Evolutionary conservation across 2,329 filamentous ascomycete genomes (phyloP), one percentile per base, ranked within the genome.

Genomic region (Nakataea oryzae): DNA sequence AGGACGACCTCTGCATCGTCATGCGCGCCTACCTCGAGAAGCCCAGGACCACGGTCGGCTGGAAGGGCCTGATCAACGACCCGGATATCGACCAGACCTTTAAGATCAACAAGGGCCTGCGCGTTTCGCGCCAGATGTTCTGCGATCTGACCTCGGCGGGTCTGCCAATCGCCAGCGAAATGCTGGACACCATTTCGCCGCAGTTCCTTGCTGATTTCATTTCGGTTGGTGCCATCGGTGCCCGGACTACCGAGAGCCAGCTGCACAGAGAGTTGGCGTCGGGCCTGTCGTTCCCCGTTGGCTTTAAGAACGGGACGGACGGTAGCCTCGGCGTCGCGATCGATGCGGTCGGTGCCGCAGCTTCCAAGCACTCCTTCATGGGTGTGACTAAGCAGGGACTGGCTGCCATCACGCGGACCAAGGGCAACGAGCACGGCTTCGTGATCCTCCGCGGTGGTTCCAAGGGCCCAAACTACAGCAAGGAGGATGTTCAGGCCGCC

Each of bases 11-110:
- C 50, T 82, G 96, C 69, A 95, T 99, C 68, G 89, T 99, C 65
- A 99, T 99, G 95, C 90, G 95, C 69, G 90, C 91, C 66, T 99
- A 99, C 84, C 86, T 99, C 64, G 95, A 99, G 83, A 99, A 99
- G 83, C 95, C 95, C 27, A 87, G 95, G 66, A 99, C 95, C 30
- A 99, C 95, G 0, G 91, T 99, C 30, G 95, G 95, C 68, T 99
- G 95, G 95, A 99, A 99, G 81, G 95, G 95, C 59, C 80, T 99
- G 69, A 96, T 99, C 79, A 97, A 99, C 74, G 95, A 99, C 76
- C 95, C 95, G 2, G 93, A 97, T 72, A 96, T 99, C 72, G 93
- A 97, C 76, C 93, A 96, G 75, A 95, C 89, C 76, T 97, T 96
- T 88, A 87, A 97, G 78, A 97, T 99, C 79, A 97, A 97, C 83